These are phyloP conservation scores for Metarhizium sp. DNA, from an alignment of 2,329 filamentous ascomycete species.

Conservation along the genomic window DNA sequence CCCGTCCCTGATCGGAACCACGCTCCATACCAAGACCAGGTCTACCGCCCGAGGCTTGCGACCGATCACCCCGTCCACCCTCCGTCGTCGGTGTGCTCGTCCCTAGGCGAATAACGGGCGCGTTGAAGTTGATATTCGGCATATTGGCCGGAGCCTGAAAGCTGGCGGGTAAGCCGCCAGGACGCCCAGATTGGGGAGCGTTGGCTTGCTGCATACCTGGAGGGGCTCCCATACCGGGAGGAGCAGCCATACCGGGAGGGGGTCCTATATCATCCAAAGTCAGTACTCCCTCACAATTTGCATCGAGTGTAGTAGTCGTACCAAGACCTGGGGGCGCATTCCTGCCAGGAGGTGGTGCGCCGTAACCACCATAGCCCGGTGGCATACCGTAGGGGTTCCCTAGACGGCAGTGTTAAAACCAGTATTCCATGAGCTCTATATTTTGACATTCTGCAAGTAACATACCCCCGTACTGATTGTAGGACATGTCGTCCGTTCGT, in stretches of 20 bases:
- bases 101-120: conserved; percentile 88
- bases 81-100: conserved; percentile 54
- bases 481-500: conserved; percentile 35
- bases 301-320: conserved; percentile 32
- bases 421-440: neutral
- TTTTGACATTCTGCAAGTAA: neutral
- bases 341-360: conserved; percentile 55
- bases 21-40: conserved; percentile 52
- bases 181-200: conserved; percentile 66
- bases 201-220: conserved; percentile 75
- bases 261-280: conserved; percentile 39
- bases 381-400: conserved; percentile 61
- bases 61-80: conserved; percentile 33
- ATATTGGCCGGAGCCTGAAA: conserved; percentile 88
- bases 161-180: conserved; percentile 67
- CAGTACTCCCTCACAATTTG: conserved; percentile 1
- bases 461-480: conserved; percentile 52
- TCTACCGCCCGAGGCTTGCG: conserved; percentile 22
- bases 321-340: conserved; percentile 75
- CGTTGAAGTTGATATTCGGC: conserved; percentile 97
- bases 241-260: conserved; percentile 68
- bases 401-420: neutral
- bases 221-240: conserved; percentile 70
- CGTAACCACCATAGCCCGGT: conserved; percentile 64
- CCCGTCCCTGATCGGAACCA: conserved; percentile 56